A percentile compares a stretch with the other conserved stretches of the same genome.
Conservation (phyloP, 2,329 filamentous ascomycete species). For the Colletotrichum godetiae region DNA sequence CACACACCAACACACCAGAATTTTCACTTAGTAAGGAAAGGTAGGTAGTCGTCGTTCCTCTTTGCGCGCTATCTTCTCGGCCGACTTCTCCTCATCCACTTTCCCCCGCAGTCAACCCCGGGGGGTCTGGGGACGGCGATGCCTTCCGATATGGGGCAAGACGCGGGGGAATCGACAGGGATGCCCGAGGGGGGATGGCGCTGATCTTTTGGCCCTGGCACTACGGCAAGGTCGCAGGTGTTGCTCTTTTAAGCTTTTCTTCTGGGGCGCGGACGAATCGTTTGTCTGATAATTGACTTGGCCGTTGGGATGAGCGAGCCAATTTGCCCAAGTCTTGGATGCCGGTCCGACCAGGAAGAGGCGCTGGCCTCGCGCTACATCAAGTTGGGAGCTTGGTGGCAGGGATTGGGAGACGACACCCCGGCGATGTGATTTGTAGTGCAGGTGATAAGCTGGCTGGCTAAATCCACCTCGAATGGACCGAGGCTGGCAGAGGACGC, state of each 20-base stretch:
- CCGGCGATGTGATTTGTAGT: slow-evolving; percentile 26
- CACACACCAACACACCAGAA: not conserved
- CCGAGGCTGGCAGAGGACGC: slow-evolving; percentile 1
- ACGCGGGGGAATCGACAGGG: slow-evolving; percentile 31
- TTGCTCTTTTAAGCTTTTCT: slow-evolving; percentile 18
- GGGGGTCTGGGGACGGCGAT: slow-evolving; percentile 13
- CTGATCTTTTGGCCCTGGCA: slow-evolving; percentile 23
- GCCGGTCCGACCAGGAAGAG: not conserved
- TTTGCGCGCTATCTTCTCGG: not conserved
- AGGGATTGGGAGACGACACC: not conserved
- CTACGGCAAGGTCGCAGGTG: slow-evolving; percentile 24
- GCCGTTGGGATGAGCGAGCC: not conserved
- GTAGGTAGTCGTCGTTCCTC: not conserved
- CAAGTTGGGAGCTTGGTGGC: not conserved
- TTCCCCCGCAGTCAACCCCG: slow-evolving; percentile 26
- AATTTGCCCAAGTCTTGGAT: not conserved
- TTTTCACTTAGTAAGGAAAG: not conserved
- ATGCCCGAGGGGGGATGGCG: not conserved
- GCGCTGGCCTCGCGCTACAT: not conserved
- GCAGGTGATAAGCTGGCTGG: slow-evolving; percentile 7
- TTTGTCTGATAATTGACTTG: slow-evolving; percentile 9
- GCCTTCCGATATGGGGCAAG: slow-evolving; percentile 31
- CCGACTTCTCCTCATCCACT: slow-evolving; percentile 3
- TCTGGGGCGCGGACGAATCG: slow-evolving; percentile 5
- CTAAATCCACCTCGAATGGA: not conserved